Percentiles rank a stretch among this genome's conserved stretches.
These are phyloP conservation scores for Suillus fuscotomentosus DNA, from an alignment of 768 basidiomycete genomes.

Conservation along the genomic window DNA sequence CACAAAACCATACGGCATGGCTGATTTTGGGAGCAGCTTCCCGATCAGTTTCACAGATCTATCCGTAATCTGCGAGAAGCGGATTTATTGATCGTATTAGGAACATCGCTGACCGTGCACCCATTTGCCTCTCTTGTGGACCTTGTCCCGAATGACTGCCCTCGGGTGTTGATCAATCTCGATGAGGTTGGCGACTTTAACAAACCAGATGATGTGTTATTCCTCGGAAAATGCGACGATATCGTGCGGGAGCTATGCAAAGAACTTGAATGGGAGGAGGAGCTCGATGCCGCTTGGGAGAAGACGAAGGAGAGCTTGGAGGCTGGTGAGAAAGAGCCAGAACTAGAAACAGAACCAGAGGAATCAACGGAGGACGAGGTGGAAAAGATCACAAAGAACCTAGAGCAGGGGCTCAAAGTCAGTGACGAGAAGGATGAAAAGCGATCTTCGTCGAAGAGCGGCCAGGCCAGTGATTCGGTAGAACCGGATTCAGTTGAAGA, in stretches of 20 bases:
- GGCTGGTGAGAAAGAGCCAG: conserved; percentile 8
- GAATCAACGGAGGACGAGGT: conserved; percentile 20
- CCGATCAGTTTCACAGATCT: conserved; percentile 59
- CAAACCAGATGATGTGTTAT: conserved; percentile 55
- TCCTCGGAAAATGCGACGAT: conserved; percentile 72
- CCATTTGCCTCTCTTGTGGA: conserved; percentile 82
- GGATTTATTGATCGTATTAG: conserved; percentile 88
- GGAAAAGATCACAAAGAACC: conserved; percentile 23
- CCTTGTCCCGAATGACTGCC: conserved; percentile 54
- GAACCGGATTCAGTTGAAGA: not conserved
- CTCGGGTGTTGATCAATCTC: conserved; percentile 87
- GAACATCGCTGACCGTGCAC: conserved; percentile 84
- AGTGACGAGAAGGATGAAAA: conserved; percentile 1
- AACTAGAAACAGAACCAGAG: conserved; percentile 7
- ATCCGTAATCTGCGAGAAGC: conserved; percentile 57
- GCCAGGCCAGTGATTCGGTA: not conserved
- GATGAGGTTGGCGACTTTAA: conserved; percentile 75
- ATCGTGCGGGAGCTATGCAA: conserved; percentile 58
- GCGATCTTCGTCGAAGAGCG: not conserved
- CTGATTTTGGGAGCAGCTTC: conserved; percentile 51
- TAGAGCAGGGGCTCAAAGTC: conserved; percentile 19
- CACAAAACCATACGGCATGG: not conserved
- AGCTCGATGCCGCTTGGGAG: conserved; percentile 54
- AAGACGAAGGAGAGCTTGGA: conserved; percentile 40
- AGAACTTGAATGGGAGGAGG: conserved; percentile 74